Conservation (phyloP, 2,329 filamentous ascomycete species). For the Sclerotinia sclerotiorum region DNA sequence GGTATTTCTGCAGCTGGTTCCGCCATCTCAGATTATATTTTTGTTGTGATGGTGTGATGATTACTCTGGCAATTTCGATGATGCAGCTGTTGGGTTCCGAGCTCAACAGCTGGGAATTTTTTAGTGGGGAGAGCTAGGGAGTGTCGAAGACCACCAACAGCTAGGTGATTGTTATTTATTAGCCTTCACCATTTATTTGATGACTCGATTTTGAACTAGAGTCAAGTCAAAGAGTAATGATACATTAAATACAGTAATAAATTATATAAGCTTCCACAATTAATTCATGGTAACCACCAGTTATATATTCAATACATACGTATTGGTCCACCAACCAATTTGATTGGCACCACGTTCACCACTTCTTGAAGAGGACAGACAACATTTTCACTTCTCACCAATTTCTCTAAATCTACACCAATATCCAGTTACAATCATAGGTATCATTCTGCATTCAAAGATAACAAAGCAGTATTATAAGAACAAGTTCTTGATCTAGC, state of each 20-base stretch:
- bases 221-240: background rate
- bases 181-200: background rate
- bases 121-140: slow-evolving; percentile 2
- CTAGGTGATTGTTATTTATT: background rate
- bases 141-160: background rate
- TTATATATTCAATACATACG: background rate
- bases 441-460: background rate
- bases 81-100: background rate
- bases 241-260: background rate
- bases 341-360: slow-evolving; percentile 7
- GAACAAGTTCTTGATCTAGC: slow-evolving; percentile 17
- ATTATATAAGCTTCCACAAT: background rate
- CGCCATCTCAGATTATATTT: slow-evolving; percentile 2
- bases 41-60: background rate
- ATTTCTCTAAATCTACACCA: background rate
- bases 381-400: background rate
- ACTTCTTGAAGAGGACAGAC: background rate
- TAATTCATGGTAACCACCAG: background rate
- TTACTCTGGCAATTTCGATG: slow-evolving; percentile 4
- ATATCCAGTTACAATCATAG: slow-evolving; percentile 4
- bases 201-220: background rate
- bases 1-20: slow-evolving; percentile 1
- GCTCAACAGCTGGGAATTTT: slow-evolving; percentile 1
- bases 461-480: background rate
- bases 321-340: background rate